Percentiles rank a stretch among this genome's conserved stretches.
phyloP scores from a whole-genome alignment of 2,329 filamentous ascomycete genomes.

The Colletotrichum sp. region DNA sequence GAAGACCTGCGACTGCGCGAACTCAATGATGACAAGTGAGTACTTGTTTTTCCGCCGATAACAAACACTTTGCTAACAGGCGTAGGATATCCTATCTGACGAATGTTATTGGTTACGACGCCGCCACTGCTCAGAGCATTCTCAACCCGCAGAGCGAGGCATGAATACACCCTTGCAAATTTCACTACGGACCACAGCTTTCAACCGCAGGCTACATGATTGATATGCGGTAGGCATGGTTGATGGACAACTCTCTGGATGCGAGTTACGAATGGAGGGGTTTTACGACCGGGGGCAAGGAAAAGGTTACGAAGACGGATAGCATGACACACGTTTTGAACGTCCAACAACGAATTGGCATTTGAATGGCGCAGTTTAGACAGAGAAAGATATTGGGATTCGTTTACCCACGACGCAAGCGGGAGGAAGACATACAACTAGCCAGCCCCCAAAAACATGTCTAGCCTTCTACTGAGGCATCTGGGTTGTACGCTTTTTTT shows the following conservation, averaged over 20 bases:
- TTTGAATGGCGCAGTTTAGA: constrained; percentile 19
- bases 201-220: background rate
- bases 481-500: background rate
- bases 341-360: constrained; percentile 18
- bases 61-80: background rate
- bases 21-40: constrained; percentile 79
- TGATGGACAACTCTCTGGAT: background rate
- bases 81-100: constrained; percentile 21
- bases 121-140: constrained; percentile 18
- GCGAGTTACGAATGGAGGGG: background rate
- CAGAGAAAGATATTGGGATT: background rate
- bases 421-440: background rate
- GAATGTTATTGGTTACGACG: constrained; percentile 21
- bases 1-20: constrained; percentile 73
- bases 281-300: background rate
- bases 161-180: background rate
- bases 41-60: constrained; percentile 24
- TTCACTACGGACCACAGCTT: background rate
- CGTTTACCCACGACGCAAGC: background rate
- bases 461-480: background rate
- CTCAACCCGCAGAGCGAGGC: constrained; percentile 6
- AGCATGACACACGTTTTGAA: constrained; percentile 2
- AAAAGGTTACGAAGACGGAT: constrained; percentile 15
- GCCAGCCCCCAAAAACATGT: background rate
- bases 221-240: background rate